Conservation (phyloP, 768 basidiomycete genomes). For the Agaricus subrufescens region DNA sequence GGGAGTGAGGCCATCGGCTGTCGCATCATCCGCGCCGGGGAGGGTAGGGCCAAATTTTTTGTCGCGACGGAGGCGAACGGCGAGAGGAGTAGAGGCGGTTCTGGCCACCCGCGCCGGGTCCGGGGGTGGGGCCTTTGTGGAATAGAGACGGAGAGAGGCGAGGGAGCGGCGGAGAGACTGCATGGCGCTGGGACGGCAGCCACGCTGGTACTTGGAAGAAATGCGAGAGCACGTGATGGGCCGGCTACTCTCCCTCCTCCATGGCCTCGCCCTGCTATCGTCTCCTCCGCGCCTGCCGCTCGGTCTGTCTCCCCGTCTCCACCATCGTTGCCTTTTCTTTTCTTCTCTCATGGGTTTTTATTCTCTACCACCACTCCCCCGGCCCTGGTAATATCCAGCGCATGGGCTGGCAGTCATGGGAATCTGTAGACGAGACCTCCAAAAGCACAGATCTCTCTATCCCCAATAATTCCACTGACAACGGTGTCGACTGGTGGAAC, state of each 20-base stretch:
- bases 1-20: constrained; percentile 56
- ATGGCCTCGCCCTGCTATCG: constrained; percentile 31
- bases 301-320: constrained; percentile 53
- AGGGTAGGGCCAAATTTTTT: constrained; percentile 37
- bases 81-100: constrained; percentile 67
- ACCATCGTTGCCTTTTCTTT: constrained; percentile 63
- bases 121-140: constrained; percentile 29
- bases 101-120: constrained; percentile 48
- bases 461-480: constrained; percentile 10
- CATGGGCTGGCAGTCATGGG: constrained; percentile 91
- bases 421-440: constrained; percentile 35
- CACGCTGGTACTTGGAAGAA: not conserved
- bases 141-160: constrained; percentile 28
- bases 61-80: constrained; percentile 65
- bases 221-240: constrained; percentile 7
- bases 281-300: constrained; percentile 47
- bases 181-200: constrained; percentile 18
- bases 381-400: constrained; percentile 69
- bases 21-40: constrained; percentile 40
- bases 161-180: constrained; percentile 28
- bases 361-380: constrained; percentile 74
- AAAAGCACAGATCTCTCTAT: constrained; percentile 5
- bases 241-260: constrained; percentile 27
- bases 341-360: constrained; percentile 71
- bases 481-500: constrained; percentile 69